Base-by-base conservation (phyloP, 2,329 filamentous ascomycete species). In the Fusarium newnesense region DNA sequence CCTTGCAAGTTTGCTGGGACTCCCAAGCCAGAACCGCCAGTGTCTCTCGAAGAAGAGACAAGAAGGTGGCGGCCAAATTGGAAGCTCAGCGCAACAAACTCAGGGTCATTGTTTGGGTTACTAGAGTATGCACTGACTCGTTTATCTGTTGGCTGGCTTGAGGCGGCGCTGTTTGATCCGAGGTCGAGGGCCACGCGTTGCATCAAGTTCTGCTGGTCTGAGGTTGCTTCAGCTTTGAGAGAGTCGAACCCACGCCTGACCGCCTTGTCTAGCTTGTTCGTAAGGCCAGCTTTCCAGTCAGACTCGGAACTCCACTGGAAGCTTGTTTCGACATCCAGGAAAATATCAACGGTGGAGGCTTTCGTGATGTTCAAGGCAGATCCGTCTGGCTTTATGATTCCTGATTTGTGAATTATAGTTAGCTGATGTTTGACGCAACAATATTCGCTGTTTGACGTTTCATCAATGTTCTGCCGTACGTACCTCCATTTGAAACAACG, bases 401-500 rank as follows among this genome's bases (percentile, higher is more conserved):
- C 44, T 47, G 4, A 0, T 3, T 1, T 8, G 9, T 3, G 4
- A 6, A 30, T n/a, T 2, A 11, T 5, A 9, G 11, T 47, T n/a
- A 47, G 44, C 9, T 11, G 8, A 11, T 24, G 13, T 10, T 16
- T 1, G 13, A 42, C 0, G 37, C 0, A 40, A n/a, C 8, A n/a
- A n/a, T 15, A 0, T 28, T 15, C 24, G 12, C 9, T 28, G 1
- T 21, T 28, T 15, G 12, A 3, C 3, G 8, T 9, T 47, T 15
- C 19, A 30, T 30, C 2, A 10, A 13, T 13, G 24, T 0, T 47
- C 1, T 2, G 24, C 4, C 0, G 3, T 0, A 30, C 26, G 9
- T 47, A 47, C 44, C 44, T n/a, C 30, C 26, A 2, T 47, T 4
- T 11, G 26, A 11, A 16, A 30, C 13, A 2, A 47, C 9, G 7